Conservation (phyloP, 805 yeast species). For the Wickerhamomyces kurtzmanii region DNA sequence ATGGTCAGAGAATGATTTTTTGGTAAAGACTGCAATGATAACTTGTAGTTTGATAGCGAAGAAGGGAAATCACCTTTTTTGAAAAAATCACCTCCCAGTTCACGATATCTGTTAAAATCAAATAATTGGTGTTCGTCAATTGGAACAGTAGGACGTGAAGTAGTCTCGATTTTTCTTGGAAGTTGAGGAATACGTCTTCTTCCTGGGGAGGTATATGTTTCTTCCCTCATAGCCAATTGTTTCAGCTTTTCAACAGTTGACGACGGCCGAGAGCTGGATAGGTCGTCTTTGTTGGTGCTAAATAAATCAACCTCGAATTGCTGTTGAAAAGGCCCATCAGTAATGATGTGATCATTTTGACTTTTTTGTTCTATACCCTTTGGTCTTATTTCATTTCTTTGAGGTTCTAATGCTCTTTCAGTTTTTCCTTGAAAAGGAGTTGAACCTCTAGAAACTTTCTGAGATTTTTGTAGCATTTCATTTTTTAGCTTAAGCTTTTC, state of each 20-base stretch:
- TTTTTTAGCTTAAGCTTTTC: too few species aligned
- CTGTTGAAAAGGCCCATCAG: neutral
- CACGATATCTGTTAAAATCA: slow-evolving; percentile 35
- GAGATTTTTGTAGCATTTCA: too few species aligned
- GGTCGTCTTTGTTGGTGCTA: too few species aligned
- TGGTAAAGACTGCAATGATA: slow-evolving; percentile 51
- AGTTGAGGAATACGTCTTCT: slow-evolving; percentile 6
- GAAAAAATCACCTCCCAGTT: slow-evolving; percentile 53
- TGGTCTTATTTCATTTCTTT: neutral
- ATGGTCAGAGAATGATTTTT: slow-evolving; percentile 53
- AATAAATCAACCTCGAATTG: too few species aligned
- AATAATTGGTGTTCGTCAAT: slow-evolving; percentile 15
- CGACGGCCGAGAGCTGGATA: too few species aligned
- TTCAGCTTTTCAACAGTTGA: too few species aligned
- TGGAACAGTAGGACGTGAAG: slow-evolving; percentile 5
- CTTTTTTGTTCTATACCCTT: neutral
- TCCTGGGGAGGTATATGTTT: slow-evolving; percentile 16
- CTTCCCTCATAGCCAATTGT: slow-evolving; percentile 4
- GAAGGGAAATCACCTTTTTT: slow-evolving; percentile 72
- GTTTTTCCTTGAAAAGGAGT: too few species aligned
- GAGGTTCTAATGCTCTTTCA: neutral
- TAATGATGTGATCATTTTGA: neutral
- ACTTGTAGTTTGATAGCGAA: slow-evolving; percentile 53
- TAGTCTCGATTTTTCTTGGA: neutral
- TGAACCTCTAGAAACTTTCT: too few species aligned